Evolutionary conservation across 495 filamentous ascomycete species (phyloP), one percentile per base, ranked within the genome.

Genomic region (Hypoxylon rickii): DNA sequence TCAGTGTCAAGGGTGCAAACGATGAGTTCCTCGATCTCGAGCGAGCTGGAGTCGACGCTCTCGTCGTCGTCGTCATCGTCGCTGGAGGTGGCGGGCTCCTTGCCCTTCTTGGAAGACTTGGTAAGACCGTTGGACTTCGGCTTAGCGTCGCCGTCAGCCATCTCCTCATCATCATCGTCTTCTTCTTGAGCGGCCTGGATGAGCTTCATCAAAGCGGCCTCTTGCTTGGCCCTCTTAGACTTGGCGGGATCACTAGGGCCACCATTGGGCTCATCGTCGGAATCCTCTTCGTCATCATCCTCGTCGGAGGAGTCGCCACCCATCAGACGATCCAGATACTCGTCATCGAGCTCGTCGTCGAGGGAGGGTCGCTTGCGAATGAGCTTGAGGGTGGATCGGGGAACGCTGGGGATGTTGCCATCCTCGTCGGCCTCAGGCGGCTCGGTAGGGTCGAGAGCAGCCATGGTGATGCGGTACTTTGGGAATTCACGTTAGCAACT

Each of bases 381-480:
- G 54, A 98, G 79, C 76, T 92, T 96, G 64, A 98, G 78, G 37
- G 94, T 98, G 31, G 94, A 86, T 64, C 92, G 86, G 39, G 85
- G 80, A 34, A 83, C 68, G 43, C 75, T 74, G 70, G 78, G 80
- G 38, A 85, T 76, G 49, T 85, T 85, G 54, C 78, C 76, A 29
- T 81, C 80, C 29, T 83, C 79, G 49, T 86, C 82, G 44, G 80
- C 80, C 55, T 89, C 83, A 32, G 88, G 84, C 39, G 76, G 78
- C 56, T 89, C 88, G 64, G 83, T 88, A 26, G 94, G 94, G 70
- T 99, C 92, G 64, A 99, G 86, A 63, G 94, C 94, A 64, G 95
- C 94, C 94, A 99, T 99, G 65, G 90, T 97, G 61, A 99, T 87
- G 64, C 89, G 92, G 76, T 96, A 91, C 92, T 96, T n/a, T 62